These are phyloP conservation scores for Proliferodiscus dingleyae DNA, from an alignment of 2,329 filamentous ascomycete species.

Conservation along the genomic window DNA sequence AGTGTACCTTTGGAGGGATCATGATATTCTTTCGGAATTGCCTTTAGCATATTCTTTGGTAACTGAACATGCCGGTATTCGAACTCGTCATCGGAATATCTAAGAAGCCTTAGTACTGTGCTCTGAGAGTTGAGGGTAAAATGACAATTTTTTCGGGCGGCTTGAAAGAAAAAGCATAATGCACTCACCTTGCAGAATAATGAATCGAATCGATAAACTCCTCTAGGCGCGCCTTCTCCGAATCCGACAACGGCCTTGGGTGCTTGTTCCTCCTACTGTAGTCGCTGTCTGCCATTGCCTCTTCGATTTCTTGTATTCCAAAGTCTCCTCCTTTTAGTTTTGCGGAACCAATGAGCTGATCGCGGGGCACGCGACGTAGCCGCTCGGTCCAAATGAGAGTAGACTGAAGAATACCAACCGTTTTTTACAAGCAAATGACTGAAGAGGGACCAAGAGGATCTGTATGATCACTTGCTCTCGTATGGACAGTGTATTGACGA, in stretches of 20 bases:
- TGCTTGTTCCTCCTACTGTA: slow-evolving; percentile 79
- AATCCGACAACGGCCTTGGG: slow-evolving; percentile 73
- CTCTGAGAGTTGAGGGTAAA: background rate
- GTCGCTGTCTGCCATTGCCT: slow-evolving; percentile 44
- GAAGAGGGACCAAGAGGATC: background rate
- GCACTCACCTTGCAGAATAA: slow-evolving; percentile 78
- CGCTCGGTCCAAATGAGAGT: background rate
- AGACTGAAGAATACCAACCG: background rate
- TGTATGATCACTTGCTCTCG: no score
- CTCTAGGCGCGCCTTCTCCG: slow-evolving; percentile 77
- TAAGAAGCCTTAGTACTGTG: slow-evolving; percentile 36
- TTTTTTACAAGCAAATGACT: background rate
- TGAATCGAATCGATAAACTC: slow-evolving; percentile 93
- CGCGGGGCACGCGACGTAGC: slow-evolving; percentile 13
- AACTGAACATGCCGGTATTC: slow-evolving; percentile 98
- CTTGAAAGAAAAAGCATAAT: no score
- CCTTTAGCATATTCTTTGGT: slow-evolving; percentile 97
- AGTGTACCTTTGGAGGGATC: slow-evolving; percentile 84
- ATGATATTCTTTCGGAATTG: slow-evolving; percentile 91
- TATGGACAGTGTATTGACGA: no score
- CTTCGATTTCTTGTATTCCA: background rate
- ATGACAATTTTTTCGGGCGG: no score
- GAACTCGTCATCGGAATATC: slow-evolving; percentile 87
- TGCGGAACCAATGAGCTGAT: background rate
- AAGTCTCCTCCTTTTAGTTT: background rate